Percentiles rank a stretch among this genome's conserved stretches.
Evolutionary conservation across 2,329 filamentous ascomycete genomes (phyloP).

Genomic region (Zymoseptoria brevis): DNA sequence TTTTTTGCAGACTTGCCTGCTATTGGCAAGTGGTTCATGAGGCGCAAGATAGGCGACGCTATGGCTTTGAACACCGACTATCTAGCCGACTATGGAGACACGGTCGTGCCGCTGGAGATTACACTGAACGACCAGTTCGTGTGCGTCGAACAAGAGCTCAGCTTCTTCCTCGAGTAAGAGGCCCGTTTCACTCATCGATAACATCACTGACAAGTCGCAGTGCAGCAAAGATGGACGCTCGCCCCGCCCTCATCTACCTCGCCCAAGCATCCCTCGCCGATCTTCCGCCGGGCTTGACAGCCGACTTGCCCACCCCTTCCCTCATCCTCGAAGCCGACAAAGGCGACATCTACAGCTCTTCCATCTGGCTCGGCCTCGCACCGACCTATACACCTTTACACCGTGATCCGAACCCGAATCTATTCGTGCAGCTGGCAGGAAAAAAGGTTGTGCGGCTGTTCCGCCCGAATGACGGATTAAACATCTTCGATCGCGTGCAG

Average conservation of each 20-base stretch:
- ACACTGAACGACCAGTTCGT: slow-evolving; percentile 44
- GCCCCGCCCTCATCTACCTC: slow-evolving; percentile 58
- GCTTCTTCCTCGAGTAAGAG: slow-evolving; percentile 51
- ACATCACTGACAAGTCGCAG: not conserved
- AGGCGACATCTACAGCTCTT: slow-evolving; percentile 79
- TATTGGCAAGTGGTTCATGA: slow-evolving; percentile 51
- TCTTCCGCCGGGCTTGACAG: slow-evolving; percentile 54
- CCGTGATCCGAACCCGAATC: slow-evolving; percentile 85
- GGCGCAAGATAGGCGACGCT: not conserved
- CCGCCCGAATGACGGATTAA: slow-evolving; percentile 53
- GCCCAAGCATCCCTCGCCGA: slow-evolving; percentile 69
- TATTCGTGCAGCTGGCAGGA: slow-evolving; percentile 76
- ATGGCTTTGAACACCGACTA: slow-evolving; percentile 33
- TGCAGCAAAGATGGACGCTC: not conserved
- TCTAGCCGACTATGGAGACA: slow-evolving; percentile 39
- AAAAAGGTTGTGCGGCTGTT: slow-evolving; percentile 67
- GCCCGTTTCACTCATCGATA: not conserved
- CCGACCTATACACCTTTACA: slow-evolving; percentile 88
- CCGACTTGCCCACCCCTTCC: slow-evolving; percentile 60
- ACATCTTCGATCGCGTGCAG: slow-evolving; percentile 53
- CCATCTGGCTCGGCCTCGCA: slow-evolving; percentile 78
- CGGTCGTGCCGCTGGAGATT: slow-evolving; percentile 53
- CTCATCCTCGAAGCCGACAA: slow-evolving; percentile 57
- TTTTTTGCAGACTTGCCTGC: slow-evolving; percentile 45
- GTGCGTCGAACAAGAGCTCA: slow-evolving; percentile 54